phyloP scores from a whole-genome alignment of 2,329 filamentous ascomycete species.

The Oidium heveae region DNA sequence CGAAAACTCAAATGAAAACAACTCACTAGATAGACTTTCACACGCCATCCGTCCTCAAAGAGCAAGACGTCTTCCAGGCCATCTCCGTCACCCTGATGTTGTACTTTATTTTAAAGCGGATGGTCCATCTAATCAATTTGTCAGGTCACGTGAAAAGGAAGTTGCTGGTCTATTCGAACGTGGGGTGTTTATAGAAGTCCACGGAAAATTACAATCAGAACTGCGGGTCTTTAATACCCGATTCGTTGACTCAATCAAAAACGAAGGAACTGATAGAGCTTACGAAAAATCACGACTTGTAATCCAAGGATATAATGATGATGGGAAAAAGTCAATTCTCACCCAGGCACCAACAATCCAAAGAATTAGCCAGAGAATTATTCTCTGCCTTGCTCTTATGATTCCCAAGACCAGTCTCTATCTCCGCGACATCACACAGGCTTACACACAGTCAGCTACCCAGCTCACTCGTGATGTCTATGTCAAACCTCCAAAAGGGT shows the following conservation, averaged over 20 bases:
- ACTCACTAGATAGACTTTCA: too few species aligned
- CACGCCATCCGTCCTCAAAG: too few species aligned
- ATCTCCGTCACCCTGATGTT: too few species aligned
- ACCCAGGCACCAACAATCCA: too few species aligned
- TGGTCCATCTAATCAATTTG: too few species aligned
- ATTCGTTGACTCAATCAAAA: background rate
- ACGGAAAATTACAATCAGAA: background rate
- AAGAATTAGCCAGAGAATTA: background rate
- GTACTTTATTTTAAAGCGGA: too few species aligned
- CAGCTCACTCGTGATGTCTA: background rate
- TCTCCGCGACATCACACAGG: constrained; percentile 1
- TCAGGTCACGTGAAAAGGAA: background rate
- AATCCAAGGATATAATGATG: background rate
- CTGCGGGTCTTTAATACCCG: background rate
- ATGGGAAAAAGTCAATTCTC: too few species aligned
- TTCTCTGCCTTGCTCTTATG: background rate
- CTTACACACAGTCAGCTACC: background rate
- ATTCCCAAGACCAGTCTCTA: background rate
- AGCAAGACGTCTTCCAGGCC: too few species aligned
- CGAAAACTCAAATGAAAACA: too few species aligned
- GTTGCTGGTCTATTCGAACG: background rate
- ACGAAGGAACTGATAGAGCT: background rate
- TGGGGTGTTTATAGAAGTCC: background rate
- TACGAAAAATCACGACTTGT: background rate
- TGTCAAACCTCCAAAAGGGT: background rate